Evolutionary conservation across 2,329 filamentous ascomycete species (phyloP), one percentile per base, ranked within the genome.

Genomic region (Cladophialophora carrionii): DNA sequence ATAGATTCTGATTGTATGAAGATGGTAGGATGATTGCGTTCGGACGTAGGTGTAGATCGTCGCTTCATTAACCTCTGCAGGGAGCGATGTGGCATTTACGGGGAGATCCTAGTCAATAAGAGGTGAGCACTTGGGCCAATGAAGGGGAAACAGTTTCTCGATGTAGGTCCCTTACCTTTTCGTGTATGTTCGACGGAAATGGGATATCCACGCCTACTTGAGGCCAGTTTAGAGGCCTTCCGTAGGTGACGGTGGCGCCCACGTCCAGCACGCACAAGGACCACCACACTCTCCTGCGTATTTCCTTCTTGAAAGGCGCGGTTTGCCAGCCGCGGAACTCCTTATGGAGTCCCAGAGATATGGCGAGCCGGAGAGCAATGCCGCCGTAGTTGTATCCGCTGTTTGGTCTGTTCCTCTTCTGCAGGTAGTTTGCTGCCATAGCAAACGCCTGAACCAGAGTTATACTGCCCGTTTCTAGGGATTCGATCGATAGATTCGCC

Each of bases 261-360:
- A 78, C 80, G 70, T 85, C 83, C 26, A 85, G 73, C 65, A 82
- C 84, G 70, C 85, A 85, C 1, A 85, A 78, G 32, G 81, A 84
- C 83, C 83, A 85, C 83, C 83, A 85, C 31, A 79, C 65, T 57
- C 78, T 72, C 63, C 78, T 70, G 51, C 78, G 74, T 3, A 80
- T 76, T 63, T 80, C 78, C 57, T 76, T 73, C 63, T 78, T 76
- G 2, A 79, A 71, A 4, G 80, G 76, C 48, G 76, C 77, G 49
- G 80, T 80, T 41, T 81, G 76, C 79, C 79, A 81, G 9, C 77
- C 76, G 17, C 76, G 77, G 62, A 83, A 82, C 61, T 84, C 81
- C n/a, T 79, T 78, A 66, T 84, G 81, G 3, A 84, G 74, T 0
- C 82, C 81, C 4, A 84, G 71, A 0, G 81, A 80, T 57, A 83